Conservation (phyloP, 371 early-diverging fungal species). For the Paramicrosporidium saccamoebae region DNA sequence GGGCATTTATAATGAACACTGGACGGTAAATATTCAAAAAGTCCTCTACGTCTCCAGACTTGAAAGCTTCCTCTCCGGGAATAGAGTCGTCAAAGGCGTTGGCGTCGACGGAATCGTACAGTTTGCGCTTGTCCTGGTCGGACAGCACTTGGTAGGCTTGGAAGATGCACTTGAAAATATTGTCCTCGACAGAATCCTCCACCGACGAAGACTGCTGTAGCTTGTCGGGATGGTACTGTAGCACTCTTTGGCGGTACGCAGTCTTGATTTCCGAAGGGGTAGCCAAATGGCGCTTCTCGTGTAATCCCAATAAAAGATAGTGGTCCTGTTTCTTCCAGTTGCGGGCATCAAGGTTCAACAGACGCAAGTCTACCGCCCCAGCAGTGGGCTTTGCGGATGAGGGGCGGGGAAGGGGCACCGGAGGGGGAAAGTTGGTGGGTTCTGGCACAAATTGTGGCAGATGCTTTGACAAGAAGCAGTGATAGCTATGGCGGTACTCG, state of each 20-base stretch:
- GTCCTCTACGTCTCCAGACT: constrained; percentile 35
- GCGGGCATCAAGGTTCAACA: constrained; percentile 28
- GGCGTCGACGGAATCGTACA: constrained; percentile 91
- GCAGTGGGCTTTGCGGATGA: too few species aligned
- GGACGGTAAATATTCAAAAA: constrained; percentile 62
- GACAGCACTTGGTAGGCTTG: constrained; percentile 81
- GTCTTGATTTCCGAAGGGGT: constrained; percentile 45
- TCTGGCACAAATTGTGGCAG: too few species aligned
- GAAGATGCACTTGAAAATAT: constrained; percentile 92
- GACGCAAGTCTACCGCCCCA: too few species aligned
- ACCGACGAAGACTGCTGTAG: constrained; percentile 34
- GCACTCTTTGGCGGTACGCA: constrained; percentile 47
- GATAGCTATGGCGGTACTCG: too few species aligned
- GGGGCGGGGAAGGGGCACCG: too few species aligned
- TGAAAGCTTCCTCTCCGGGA: constrained; percentile 18
- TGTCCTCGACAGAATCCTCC: constrained; percentile 45
- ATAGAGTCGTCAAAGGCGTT: constrained; percentile 16
- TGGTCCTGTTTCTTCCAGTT: constrained; percentile 68
- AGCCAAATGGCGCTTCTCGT: constrained; percentile 37
- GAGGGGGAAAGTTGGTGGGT: too few species aligned
- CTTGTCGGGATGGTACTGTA: constrained; percentile 62
- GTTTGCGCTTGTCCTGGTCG: constrained; percentile 60
- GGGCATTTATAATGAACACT: constrained; percentile 60
- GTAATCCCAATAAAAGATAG: constrained; percentile 48
- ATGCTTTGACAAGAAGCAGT: too few species aligned